phyloP scores from a whole-genome alignment of 192 early-diverging fungal genomes.

The Endogone sp. region DNA sequence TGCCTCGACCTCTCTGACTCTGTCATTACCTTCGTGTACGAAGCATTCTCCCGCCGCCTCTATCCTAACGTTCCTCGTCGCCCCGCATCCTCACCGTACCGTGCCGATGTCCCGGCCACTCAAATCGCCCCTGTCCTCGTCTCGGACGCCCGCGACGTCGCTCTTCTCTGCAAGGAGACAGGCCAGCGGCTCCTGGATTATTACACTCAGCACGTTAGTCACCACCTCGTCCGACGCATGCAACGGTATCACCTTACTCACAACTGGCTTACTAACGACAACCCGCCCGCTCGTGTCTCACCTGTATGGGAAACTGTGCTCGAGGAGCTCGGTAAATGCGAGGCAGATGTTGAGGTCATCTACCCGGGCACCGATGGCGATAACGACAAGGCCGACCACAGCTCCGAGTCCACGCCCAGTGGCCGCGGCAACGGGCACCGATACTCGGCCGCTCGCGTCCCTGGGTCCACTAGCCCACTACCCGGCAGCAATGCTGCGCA shows the following conservation, averaged over 20 bases:
- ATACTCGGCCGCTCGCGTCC: neutral
- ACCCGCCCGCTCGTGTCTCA: neutral
- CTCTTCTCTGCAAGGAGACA: conserved; percentile 8
- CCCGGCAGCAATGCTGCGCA: neutral
- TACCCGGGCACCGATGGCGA: neutral
- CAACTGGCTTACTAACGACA: neutral
- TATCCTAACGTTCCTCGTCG: neutral
- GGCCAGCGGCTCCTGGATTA: conserved; percentile 15
- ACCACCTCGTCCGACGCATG: conserved; percentile 4
- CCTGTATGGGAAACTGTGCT: neutral
- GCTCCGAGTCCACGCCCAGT: neutral
- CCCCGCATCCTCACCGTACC: neutral
- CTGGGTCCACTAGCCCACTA: neutral
- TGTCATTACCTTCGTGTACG: conserved; percentile 16
- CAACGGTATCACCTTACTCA: conserved; percentile 10
- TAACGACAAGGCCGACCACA: neutral
- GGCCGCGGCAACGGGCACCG: neutral
- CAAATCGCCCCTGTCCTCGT: conserved; percentile 4
- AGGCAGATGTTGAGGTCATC: neutral
- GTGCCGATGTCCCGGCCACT: neutral
- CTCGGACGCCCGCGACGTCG: conserved; percentile 9
- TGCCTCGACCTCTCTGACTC: conserved; percentile 33
- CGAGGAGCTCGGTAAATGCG: neutral
- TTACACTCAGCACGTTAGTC: conserved; percentile 16
- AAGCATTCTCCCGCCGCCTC: conserved; percentile 2